Percentiles rank a stretch among this genome's conserved stretches.
Conservation (phyloP, 352 stramenopile genomes). For the Globisporangium ultimum region DNA sequence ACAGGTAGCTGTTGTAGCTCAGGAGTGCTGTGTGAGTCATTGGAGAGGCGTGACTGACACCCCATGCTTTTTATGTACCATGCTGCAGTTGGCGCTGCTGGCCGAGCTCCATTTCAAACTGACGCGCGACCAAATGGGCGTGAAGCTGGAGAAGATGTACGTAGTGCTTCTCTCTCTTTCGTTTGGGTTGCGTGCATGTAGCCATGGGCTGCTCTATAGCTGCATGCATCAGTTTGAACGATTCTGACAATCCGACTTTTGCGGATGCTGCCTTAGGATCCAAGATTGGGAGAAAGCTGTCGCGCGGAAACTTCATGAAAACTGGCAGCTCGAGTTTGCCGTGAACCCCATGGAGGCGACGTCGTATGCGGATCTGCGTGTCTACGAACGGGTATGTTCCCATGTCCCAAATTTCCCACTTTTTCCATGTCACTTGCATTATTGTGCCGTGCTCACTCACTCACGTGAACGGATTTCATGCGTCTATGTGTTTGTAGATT, state of each 20-base stretch:
- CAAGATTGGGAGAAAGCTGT: conserved; percentile 82
- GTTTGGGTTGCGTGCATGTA: too few species aligned
- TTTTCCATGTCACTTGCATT: neutral
- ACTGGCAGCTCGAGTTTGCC: conserved; percentile 67
- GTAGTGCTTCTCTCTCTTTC: conserved; percentile 11
- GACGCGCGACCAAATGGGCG: conserved; percentile 58
- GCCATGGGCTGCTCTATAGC: too few species aligned
- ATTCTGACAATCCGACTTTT: neutral
- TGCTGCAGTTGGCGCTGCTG: conserved; percentile 52
- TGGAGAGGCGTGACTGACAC: neutral
- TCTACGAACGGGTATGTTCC: conserved; percentile 48
- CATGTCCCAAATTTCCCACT: neutral
- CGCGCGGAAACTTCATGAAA: conserved; percentile 69
- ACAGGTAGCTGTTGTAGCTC: conserved; percentile 36
- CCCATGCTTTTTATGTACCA: conserved; percentile 4
- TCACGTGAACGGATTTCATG: neutral
- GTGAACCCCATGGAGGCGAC: conserved; percentile 59
- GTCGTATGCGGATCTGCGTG: conserved; percentile 56
- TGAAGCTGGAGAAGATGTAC: conserved; percentile 83
- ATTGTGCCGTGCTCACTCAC: neutral
- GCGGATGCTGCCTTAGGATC: conserved; percentile 35
- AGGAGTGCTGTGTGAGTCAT: neutral
- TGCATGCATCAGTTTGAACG: too few species aligned
- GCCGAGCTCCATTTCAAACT: conserved; percentile 84
- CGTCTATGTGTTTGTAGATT: conserved; percentile 33